Evolutionary conservation across 176 grass and related monocot genomes (phyloP).

Genomic region (Hyparrhenia diplandra): DNA sequence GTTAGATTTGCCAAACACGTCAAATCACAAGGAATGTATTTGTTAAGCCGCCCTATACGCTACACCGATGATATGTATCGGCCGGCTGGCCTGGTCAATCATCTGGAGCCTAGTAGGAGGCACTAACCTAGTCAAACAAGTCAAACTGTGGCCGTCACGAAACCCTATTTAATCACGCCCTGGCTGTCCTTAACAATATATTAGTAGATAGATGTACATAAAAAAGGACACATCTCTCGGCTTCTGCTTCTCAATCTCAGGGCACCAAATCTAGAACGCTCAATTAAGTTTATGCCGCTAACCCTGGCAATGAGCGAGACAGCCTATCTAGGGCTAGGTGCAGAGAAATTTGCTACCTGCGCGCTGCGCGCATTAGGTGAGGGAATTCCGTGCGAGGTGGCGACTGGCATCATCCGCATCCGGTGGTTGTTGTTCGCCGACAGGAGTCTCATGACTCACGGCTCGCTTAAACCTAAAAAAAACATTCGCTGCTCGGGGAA

Average conservation of each 20-base stretch:
- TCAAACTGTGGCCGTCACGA: conserved; percentile 43
- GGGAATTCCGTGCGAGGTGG: conserved; percentile 49
- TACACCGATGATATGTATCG: neutral
- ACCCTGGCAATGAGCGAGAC: neutral
- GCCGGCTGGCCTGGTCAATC: neutral
- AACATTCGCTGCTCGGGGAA: conserved; percentile 14
- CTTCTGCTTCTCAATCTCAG: conserved; percentile 7
- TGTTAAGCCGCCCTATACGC: neutral
- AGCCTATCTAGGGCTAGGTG: conserved; percentile 26
- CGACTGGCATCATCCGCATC: conserved; percentile 24
- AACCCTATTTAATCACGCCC: conserved; percentile 28
- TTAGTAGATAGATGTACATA: neutral
- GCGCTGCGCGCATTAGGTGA: conserved; percentile 39
- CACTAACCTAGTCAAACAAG: conserved; percentile 52
- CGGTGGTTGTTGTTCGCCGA: conserved; percentile 52
- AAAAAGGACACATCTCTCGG: conserved; percentile 8
- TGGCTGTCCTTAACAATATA: conserved; percentile 34
- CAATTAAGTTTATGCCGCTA: neutral
- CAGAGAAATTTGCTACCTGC: conserved; percentile 6
- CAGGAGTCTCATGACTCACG: conserved; percentile 37
- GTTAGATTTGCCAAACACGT: conserved; percentile 5
- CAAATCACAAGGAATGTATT: conserved; percentile 30
- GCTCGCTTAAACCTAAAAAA: conserved; percentile 24
- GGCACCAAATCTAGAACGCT: conserved; percentile 32
- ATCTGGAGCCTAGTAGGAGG: neutral